These are phyloP conservation scores for Thermomucor indicae-seudaticae DNA, from an alignment of 371 early-diverging fungal genomes.

Conservation along the genomic window DNA sequence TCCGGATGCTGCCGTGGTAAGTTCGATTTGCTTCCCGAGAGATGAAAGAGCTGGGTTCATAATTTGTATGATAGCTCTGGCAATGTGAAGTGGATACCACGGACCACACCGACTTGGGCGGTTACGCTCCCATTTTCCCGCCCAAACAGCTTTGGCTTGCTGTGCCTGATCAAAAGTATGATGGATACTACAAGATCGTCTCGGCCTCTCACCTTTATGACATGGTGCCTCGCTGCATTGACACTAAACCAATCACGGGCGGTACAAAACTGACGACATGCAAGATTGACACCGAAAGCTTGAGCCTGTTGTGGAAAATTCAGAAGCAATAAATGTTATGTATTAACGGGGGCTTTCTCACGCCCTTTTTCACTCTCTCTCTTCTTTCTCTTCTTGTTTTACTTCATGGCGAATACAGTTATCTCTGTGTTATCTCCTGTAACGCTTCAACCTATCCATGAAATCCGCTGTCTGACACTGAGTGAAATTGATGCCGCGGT, in stretches of 20 bases:
- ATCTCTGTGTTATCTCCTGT: conserved; percentile 39
- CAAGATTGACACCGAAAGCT: conserved; percentile 21
- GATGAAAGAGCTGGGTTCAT: background rate
- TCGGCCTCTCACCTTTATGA: conserved; percentile 31
- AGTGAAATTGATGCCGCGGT: conserved; percentile 45
- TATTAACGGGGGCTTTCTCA: background rate
- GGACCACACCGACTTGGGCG: conserved; percentile 10
- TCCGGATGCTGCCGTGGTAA: conserved; percentile 20
- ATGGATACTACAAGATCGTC: conserved; percentile 22
- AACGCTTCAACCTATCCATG: conserved; percentile 24
- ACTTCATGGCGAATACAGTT: background rate
- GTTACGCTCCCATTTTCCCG: conserved; percentile 19
- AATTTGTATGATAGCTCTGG: conserved; percentile 20
- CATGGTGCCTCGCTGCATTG: conserved; percentile 28
- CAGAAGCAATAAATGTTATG: too few species aligned
- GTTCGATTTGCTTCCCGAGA: conserved; percentile 1
- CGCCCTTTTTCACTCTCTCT: conserved; percentile 5
- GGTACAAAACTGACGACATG: conserved; percentile 23
- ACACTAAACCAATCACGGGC: conserved; percentile 16
- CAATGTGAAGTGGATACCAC: conserved; percentile 29
- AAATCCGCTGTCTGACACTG: conserved; percentile 23
- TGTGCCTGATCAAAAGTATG: conserved; percentile 14
- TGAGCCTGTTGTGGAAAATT: conserved; percentile 21
- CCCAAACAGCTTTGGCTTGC: conserved; percentile 32
- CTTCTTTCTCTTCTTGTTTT: background rate